phyloP scores from a whole-genome alignment of 1,284 basidiomycete genomes.

The Dichomitus squalens region DNA sequence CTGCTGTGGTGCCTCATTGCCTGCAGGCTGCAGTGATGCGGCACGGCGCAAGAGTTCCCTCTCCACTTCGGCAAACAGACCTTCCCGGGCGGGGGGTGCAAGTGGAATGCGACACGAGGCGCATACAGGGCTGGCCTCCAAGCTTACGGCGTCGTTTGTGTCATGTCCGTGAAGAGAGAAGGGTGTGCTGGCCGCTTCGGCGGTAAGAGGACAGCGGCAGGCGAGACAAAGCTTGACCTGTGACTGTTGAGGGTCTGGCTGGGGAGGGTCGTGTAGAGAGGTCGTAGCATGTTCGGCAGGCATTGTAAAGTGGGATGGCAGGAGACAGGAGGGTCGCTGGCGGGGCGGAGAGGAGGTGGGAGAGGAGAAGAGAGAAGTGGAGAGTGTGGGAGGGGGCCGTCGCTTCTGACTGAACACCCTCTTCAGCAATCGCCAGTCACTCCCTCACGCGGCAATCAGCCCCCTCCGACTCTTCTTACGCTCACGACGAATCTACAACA shows the following conservation, averaged over 20 bases:
- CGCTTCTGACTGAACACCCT: constrained; percentile 5
- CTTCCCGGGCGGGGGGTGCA: constrained; percentile 25
- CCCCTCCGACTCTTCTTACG: not conserved
- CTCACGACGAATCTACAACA: not conserved
- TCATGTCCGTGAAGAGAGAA: constrained; percentile 31
- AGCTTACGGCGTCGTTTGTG: constrained; percentile 27
- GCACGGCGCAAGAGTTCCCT: constrained; percentile 33
- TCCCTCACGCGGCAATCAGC: constrained; percentile 19
- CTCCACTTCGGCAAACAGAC: constrained; percentile 31
- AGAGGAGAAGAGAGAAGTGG: constrained; percentile 22
- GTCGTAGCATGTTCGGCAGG: constrained; percentile 36
- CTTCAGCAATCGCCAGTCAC: constrained; percentile 6
- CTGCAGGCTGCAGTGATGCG: constrained; percentile 32
- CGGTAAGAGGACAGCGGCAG: constrained; percentile 38
- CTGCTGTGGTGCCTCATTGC: constrained; percentile 32
- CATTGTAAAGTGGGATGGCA: constrained; percentile 28
- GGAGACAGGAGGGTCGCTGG: constrained; percentile 16
- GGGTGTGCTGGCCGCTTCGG: constrained; percentile 32
- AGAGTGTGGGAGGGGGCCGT: constrained; percentile 21
- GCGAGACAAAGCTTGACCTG: constrained; percentile 41
- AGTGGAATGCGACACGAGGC: constrained; percentile 37
- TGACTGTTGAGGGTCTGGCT: constrained; percentile 30
- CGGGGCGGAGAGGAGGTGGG: constrained; percentile 12
- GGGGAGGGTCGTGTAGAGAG: constrained; percentile 26
- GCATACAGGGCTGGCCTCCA: constrained; percentile 39